Percentiles rank a stretch among this genome's conserved stretches.
These are phyloP conservation scores for Malassezia restricta DNA, from an alignment of 1,284 basidiomycete species.

Conservation along the genomic window DNA sequence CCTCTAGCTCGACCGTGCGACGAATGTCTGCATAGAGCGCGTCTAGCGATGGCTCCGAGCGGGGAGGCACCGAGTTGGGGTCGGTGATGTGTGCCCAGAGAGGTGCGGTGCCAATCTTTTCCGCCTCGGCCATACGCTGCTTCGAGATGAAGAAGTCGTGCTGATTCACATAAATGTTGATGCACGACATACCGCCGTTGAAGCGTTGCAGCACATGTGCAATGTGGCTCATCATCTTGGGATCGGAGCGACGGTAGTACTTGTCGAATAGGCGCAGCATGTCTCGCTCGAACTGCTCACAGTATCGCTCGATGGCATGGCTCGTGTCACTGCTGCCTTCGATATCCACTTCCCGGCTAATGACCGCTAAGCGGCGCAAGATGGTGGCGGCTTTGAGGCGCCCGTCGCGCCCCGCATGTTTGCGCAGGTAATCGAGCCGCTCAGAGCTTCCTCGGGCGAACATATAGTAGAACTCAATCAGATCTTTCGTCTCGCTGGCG, in stretches of 20 bases:
- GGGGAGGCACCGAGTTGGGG: slow-evolving; percentile 67
- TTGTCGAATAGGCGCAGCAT: slow-evolving; percentile 87
- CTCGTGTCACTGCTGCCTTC: slow-evolving; percentile 34
- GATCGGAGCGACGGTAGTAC: slow-evolving; percentile 80
- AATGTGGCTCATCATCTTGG: slow-evolving; percentile 99
- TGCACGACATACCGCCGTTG: slow-evolving; percentile 90
- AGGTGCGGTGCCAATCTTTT: slow-evolving; percentile 53
- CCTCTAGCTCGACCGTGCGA: slow-evolving; percentile 81
- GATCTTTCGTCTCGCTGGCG: slow-evolving; percentile 82
- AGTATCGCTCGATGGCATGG: slow-evolving; percentile 74
- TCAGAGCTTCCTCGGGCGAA: slow-evolving; percentile 73
- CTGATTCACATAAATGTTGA: slow-evolving; percentile 98
- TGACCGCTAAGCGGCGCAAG: slow-evolving; percentile 69
- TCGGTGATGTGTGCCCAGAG: slow-evolving; percentile 59
- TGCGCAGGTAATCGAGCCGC: slow-evolving; percentile 65
- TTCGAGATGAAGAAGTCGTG: slow-evolving; percentile 57
- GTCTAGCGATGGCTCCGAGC: slow-evolving; percentile 64
- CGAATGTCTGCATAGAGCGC: slow-evolving; percentile 79
- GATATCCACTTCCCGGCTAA: slow-evolving; percentile 73
- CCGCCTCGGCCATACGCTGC: slow-evolving; percentile 59
- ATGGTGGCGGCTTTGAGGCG: slow-evolving; percentile 77
- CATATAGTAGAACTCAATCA: slow-evolving; percentile 91
- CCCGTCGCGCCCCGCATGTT: slow-evolving; percentile 62
- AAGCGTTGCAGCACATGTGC: slow-evolving; percentile 93
- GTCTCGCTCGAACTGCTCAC: slow-evolving; percentile 97